Evolutionary conservation across 1,139 yeast genomes (phyloP).

Genomic region (Yamadazyma blattariae): DNA sequence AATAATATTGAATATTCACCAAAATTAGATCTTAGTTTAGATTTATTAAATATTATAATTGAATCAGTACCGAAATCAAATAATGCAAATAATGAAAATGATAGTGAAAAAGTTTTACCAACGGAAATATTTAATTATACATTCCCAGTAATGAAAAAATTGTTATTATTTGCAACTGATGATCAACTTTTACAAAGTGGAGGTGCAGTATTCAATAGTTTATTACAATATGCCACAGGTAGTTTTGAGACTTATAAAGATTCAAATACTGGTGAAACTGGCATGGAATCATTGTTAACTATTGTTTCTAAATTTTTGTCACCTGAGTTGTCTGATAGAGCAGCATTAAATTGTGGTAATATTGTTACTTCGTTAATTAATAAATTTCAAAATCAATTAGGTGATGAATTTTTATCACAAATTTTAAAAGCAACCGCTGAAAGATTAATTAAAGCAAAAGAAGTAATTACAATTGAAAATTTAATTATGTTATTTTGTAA

Average conservation of each 20-base stretch:
- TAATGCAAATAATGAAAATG: slow-evolving; percentile 27
- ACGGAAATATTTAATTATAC: slow-evolving; percentile 44
- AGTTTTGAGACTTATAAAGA: slow-evolving; percentile 41
- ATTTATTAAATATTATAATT: slow-evolving; percentile 59
- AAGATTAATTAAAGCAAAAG: slow-evolving; percentile 63
- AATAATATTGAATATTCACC: slow-evolving; percentile 46
- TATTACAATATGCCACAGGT: slow-evolving; percentile 52
- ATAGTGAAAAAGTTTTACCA: slow-evolving; percentile 44
- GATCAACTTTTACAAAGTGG: slow-evolving; percentile 78
- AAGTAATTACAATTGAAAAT: slow-evolving; percentile 72
- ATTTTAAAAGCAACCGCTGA: slow-evolving; percentile 72
- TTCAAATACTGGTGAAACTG: slow-evolving; percentile 40
- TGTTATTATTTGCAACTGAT: slow-evolving; percentile 61
- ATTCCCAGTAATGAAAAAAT: slow-evolving; percentile 50
- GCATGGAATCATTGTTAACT: slow-evolving; percentile 53
- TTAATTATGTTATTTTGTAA: slow-evolving; percentile 75
- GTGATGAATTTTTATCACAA: slow-evolving; percentile 48
- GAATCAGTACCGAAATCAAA: slow-evolving; percentile 33
- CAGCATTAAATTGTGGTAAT: slow-evolving; percentile 72
- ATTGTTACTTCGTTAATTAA: slow-evolving; percentile 64
- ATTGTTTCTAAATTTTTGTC: slow-evolving; percentile 71
- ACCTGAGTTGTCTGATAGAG: slow-evolving; percentile 72
- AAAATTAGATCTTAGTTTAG: slow-evolving; percentile 63
- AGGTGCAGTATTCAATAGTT: slow-evolving; percentile 67
- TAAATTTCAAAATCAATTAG: slow-evolving; percentile 52